These are phyloP conservation scores for Solanum habrochaites DNA, from an alignment of 257 asterid genomes.

Conservation along the genomic window DNA sequence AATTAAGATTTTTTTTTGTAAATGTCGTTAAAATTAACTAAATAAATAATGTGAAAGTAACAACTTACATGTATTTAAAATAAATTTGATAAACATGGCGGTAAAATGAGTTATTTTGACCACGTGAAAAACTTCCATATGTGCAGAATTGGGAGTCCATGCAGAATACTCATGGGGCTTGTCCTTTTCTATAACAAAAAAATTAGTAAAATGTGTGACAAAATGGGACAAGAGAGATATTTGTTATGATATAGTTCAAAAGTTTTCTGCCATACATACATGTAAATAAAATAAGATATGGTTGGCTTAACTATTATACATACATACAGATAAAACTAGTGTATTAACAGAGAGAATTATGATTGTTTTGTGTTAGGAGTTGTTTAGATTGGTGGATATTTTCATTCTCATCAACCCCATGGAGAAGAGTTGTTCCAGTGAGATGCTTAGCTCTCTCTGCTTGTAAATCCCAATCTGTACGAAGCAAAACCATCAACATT, in stretches of 20 bases:
- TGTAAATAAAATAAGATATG: neutral
- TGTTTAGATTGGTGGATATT: neutral
- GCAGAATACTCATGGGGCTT: neutral
- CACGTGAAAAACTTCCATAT: neutral
- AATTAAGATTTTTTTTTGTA: too few species aligned
- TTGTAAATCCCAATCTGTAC: conserved; percentile 20
- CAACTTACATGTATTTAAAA: neutral
- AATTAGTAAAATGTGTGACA: neutral
- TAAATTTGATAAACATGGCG: neutral
- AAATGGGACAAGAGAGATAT: neutral
- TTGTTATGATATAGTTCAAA: too few species aligned
- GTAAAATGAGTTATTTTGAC: neutral
- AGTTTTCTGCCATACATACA: too few species aligned
- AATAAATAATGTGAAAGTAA: too few species aligned
- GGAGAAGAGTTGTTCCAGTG: neutral
- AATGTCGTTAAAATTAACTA: too few species aligned
- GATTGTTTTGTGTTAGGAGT: neutral
- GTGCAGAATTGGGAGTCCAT: neutral
- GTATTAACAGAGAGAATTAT: neutral
- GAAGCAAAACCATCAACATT: conserved; percentile 13
- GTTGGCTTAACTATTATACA: neutral
- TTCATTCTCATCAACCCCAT: neutral
- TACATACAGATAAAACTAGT: neutral
- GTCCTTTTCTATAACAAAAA: neutral
- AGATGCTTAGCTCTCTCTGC: conserved; percentile 7